Evolutionary conservation across 352 stramenopile species (phyloP).

Genomic region (Globisporangium radiosum): DNA sequence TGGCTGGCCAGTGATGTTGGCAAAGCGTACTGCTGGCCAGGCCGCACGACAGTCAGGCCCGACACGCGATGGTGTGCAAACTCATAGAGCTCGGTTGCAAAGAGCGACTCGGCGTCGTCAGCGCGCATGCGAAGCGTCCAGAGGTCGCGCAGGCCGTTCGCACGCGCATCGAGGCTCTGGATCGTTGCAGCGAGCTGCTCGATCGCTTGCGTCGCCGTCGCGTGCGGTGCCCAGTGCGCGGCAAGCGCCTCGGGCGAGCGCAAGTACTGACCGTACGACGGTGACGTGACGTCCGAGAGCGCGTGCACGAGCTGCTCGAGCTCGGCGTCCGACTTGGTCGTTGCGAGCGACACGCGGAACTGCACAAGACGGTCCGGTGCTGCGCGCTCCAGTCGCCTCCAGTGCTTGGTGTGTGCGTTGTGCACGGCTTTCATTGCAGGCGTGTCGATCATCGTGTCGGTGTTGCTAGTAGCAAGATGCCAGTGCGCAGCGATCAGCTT

Average conservation of each 20-base stretch:
- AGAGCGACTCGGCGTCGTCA: constrained; percentile 36
- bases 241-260: constrained; percentile 20
- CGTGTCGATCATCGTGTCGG: neutral
- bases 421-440: constrained; percentile 4
- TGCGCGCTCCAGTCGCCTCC: constrained; percentile 13
- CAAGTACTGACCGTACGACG: constrained; percentile 47
- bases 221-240: constrained; percentile 31
- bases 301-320: constrained; percentile 32
- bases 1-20: constrained; percentile 28
- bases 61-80: constrained; percentile 24
- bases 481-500: neutral
- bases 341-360: constrained; percentile 33
- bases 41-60: constrained; percentile 36
- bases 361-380: constrained; percentile 16
- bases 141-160: constrained; percentile 31
- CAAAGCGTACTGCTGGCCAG: constrained; percentile 26
- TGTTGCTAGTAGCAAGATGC: neutral
- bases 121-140: constrained; percentile 38
- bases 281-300: constrained; percentile 41
- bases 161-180: constrained; percentile 6
- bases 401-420: constrained; percentile 12
- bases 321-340: constrained; percentile 21
- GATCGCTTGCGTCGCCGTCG: constrained; percentile 14
- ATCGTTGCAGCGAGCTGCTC: constrained; percentile 11
- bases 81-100: constrained; percentile 47